These are phyloP conservation scores for Hortiboletus campestris DNA, from an alignment of 768 basidiomycete species.

Conservation along the genomic window DNA sequence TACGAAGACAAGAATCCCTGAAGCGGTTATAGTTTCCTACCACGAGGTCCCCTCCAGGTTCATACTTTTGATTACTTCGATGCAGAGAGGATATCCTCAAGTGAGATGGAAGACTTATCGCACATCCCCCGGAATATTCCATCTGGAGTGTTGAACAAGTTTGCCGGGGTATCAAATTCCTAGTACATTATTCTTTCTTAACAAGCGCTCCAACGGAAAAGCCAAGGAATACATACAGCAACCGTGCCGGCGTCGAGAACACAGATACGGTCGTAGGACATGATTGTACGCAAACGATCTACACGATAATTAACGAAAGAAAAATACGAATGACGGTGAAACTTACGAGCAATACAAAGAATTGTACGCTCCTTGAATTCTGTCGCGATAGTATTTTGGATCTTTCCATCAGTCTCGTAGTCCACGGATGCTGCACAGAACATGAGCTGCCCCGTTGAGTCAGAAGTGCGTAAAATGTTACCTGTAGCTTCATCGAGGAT, in stretches of 20 bases:
- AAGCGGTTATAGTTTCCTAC: background rate
- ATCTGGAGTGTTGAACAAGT: constrained; percentile 51
- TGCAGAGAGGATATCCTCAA: constrained; percentile 60
- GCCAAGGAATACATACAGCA: constrained; percentile 44
- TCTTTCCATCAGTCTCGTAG: constrained; percentile 85
- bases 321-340: background rate
- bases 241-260: constrained; percentile 82
- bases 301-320: constrained; percentile 4
- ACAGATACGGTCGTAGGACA: constrained; percentile 84
- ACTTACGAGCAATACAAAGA: constrained; percentile 82
- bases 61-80: constrained; percentile 14
- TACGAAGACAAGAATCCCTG: background rate
- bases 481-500: constrained; percentile 90
- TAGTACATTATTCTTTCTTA: constrained; percentile 20
- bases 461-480: constrained; percentile 17
- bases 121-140: constrained; percentile 88
- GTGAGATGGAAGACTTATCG: constrained; percentile 70
- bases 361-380: constrained; percentile 86
- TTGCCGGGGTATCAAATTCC: constrained; percentile 81
- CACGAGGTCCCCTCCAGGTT: background rate
- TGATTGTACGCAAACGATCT: constrained; percentile 86
- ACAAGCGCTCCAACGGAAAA: background rate
- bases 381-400: constrained; percentile 84
- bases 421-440: constrained; percentile 68
- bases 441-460: background rate